Conservation (phyloP, 345 rosid species). For the Salix exigua region DNA sequence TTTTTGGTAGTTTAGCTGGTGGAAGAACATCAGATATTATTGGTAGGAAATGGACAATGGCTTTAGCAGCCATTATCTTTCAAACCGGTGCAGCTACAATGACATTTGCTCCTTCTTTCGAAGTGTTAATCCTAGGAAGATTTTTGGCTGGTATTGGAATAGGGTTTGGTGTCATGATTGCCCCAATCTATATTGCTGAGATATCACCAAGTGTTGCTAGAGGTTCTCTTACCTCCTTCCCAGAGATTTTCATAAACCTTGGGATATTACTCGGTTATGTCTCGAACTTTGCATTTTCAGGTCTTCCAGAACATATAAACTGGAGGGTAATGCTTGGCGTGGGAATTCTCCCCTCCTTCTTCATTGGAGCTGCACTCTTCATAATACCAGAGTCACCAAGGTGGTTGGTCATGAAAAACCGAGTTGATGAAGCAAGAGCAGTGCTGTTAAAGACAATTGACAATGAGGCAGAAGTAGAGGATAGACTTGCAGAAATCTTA, state of each 20-base stretch:
- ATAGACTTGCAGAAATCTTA: conserved; percentile 71
- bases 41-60: conserved; percentile 96
- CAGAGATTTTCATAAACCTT: conserved; percentile 73
- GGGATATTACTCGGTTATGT: conserved; percentile 90
- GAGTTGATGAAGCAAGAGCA: conserved; percentile 64
- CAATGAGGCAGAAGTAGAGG: conserved; percentile 63
- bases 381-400: conserved; percentile 90
- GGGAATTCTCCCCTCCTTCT: conserved; percentile 75
- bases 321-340: conserved; percentile 95
- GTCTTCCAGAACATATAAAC: conserved; percentile 56
- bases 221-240: conserved; percentile 82
- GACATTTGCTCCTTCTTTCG: conserved; percentile 73
- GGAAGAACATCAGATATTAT: conserved; percentile 77
- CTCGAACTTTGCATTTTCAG: conserved; percentile 77
- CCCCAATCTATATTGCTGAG: conserved; percentile 86
- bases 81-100: conserved; percentile 70
- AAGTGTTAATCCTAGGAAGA: conserved; percentile 70
- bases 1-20: conserved; percentile 81
- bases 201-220: conserved; percentile 62
- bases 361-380: conserved; percentile 70
- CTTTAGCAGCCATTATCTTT: conserved; percentile 72
- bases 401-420: conserved; percentile 79
- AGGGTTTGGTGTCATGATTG: conserved; percentile 88
- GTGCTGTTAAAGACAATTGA: conserved; percentile 76
- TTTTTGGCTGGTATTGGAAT: conserved; percentile 76